phyloP scores from a whole-genome alignment of 345 rosid species.

The Erucastrum elatum region DNA sequence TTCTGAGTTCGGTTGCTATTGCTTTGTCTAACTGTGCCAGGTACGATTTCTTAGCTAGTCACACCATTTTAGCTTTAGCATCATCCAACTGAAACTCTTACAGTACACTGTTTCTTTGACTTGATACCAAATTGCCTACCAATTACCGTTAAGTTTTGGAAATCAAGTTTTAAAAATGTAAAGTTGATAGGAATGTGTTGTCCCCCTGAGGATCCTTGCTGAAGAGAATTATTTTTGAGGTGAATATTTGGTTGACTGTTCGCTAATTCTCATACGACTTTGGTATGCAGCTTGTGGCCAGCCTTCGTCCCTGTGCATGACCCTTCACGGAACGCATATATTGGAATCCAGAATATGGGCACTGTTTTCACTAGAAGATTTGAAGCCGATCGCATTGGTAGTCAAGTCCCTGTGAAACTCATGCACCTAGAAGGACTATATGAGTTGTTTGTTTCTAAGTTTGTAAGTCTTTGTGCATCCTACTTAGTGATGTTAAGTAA shows the following conservation, averaged over 20 bases:
- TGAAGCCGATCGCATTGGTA: slow-evolving; percentile 86
- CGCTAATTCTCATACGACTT: slow-evolving; percentile 17
- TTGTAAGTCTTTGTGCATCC: slow-evolving; percentile 59
- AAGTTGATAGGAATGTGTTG: not conserved
- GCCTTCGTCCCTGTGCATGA: slow-evolving; percentile 98
- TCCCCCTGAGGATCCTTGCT: slow-evolving; percentile 14
- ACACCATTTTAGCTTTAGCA: slow-evolving; percentile 10
- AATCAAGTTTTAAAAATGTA: not conserved
- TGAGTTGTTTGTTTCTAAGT: slow-evolving; percentile 91
- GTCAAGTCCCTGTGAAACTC: slow-evolving; percentile 94
- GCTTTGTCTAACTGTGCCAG: slow-evolving; percentile 91
- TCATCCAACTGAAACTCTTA: slow-evolving; percentile 3
- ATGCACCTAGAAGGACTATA: slow-evolving; percentile 97
- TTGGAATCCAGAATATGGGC: slow-evolving; percentile 94
- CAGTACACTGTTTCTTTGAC: slow-evolving; percentile 22
- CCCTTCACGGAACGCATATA: slow-evolving; percentile 86
- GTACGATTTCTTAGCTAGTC: slow-evolving; percentile 46
- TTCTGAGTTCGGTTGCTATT: slow-evolving; percentile 89
- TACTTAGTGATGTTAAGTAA: slow-evolving; percentile 9
- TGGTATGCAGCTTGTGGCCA: slow-evolving; percentile 79
- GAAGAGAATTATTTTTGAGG: slow-evolving; percentile 5
- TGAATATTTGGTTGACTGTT: slow-evolving; percentile 4
- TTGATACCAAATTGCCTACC: slow-evolving; percentile 5
- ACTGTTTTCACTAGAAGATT: slow-evolving; percentile 88
- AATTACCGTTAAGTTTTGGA: not conserved